Conservation (phyloP, 495 filamentous ascomycete genomes). For the Aspergillus panamensis region DNA sequence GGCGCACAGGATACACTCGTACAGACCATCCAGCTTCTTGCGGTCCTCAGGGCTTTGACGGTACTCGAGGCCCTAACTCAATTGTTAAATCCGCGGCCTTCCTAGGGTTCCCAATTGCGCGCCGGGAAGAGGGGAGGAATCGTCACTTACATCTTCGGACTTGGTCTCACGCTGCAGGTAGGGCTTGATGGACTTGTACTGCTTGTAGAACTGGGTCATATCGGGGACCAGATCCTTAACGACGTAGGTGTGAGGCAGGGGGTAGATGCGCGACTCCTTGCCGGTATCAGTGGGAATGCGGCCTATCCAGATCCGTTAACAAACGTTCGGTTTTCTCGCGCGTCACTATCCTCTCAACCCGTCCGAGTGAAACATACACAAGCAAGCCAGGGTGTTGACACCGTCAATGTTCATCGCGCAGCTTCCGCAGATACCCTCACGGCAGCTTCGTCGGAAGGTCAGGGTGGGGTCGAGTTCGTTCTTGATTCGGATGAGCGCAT, state of each 20-base stretch:
- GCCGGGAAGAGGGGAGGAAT: too few relatives aligned
- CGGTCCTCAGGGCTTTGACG: conserved; percentile 85
- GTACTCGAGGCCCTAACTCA: conserved; percentile 72
- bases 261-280: conserved; percentile 91
- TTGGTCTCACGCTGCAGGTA: conserved; percentile 88
- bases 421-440: conserved; percentile 97
- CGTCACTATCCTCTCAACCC: not conserved
- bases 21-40: conserved; percentile 94
- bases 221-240: conserved; percentile 99
- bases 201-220: conserved; percentile 98
- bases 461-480: conserved; percentile 96
- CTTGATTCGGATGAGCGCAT: conserved; percentile 96
- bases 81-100: not conserved
- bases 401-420: conserved; percentile 99
- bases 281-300: conserved; percentile 83
- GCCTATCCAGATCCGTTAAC: conserved; percentile 51
- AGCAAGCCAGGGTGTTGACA: conserved; percentile 91
- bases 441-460: conserved; percentile 90
- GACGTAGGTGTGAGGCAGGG: conserved; percentile 96
- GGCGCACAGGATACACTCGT: conserved; percentile 99
- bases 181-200: conserved; percentile 99
- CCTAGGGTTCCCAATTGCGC: not conserved
- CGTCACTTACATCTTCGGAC: conserved; percentile 62
- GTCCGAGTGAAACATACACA: conserved; percentile 66
- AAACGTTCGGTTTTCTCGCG: not conserved